Conservation (phyloP, 2,329 filamentous ascomycete species). For the Scytalidium sp. region DNA sequence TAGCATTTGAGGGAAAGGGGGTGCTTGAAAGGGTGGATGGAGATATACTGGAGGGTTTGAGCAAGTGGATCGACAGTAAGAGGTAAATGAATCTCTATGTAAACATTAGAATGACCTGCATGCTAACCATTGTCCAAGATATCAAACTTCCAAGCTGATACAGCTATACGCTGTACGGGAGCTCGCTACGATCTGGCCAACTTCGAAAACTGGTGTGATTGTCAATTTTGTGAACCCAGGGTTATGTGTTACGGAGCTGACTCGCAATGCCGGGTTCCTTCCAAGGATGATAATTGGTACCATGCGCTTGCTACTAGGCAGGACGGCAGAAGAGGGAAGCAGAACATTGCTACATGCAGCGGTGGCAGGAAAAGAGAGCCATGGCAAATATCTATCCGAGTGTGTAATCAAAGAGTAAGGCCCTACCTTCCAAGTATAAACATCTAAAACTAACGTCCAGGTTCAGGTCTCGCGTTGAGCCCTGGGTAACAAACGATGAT, state of each 20-base stretch:
- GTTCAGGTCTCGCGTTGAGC: not conserved
- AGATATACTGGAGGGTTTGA: too few relatives aligned
- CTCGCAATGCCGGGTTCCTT: slow-evolving; percentile 14
- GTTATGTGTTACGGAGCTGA: slow-evolving; percentile 23
- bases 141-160: slow-evolving; percentile 27
- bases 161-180: slow-evolving; percentile 19
- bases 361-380: slow-evolving; percentile 23
- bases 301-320: slow-evolving; percentile 13
- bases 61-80: too few relatives aligned
- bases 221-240: slow-evolving; percentile 27
- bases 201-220: slow-evolving; percentile 24
- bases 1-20: slow-evolving; percentile 12
- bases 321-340: slow-evolving; percentile 28
- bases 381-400: slow-evolving; percentile 14
- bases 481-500: slow-evolving; percentile 21
- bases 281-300: slow-evolving; percentile 8
- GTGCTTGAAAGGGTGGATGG: too few relatives aligned
- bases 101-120: too few relatives aligned
- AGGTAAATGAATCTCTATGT: too few relatives aligned
- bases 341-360: slow-evolving; percentile 28
- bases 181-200: slow-evolving; percentile 17
- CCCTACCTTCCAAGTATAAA: not conserved
- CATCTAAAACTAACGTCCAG: not conserved
- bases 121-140: too few relatives aligned
- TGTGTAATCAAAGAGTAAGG: not conserved